Evolutionary conservation across 192 early-diverging fungal species (phyloP).

Genomic region (Rhizoclosmatium sp.): DNA sequence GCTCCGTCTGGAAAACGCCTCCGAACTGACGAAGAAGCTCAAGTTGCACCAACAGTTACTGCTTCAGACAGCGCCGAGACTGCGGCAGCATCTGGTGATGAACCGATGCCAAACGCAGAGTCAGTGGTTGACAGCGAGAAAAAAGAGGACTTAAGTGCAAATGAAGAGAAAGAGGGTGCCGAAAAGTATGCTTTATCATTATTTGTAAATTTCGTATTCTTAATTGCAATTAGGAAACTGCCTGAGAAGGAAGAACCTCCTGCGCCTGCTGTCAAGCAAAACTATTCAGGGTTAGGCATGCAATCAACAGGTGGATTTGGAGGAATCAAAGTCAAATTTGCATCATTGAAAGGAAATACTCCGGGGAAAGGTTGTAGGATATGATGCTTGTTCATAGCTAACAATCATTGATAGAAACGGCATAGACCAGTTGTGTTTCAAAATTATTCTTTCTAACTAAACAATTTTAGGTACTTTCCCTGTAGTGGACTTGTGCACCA

Average conservation of each 20-base stretch:
- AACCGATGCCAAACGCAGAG: background rate
- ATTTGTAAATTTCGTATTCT: background rate
- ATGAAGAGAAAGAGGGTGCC: background rate
- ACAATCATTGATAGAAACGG: no score
- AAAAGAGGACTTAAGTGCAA: background rate
- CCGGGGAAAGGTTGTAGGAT: background rate
- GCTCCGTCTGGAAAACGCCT: background rate
- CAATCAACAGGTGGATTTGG: background rate
- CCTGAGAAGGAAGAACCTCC: background rate
- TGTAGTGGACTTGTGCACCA: no score
- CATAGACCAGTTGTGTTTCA: no score
- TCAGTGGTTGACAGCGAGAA: background rate
- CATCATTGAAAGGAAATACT: background rate
- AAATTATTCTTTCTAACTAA: no score
- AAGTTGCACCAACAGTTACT: background rate
- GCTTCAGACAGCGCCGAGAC: background rate
- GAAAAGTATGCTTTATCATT: background rate
- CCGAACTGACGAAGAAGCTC: background rate
- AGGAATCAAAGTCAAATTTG: constrained; percentile 10
- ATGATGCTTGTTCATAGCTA: no score
- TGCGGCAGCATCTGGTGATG: background rate
- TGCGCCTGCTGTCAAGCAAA: background rate
- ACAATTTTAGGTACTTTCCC: no score
- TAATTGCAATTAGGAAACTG: background rate
- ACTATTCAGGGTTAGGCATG: constrained; percentile 9